Conservation (phyloP, 1,284 basidiomycete species). For the Porogramme epimiltina region DNA sequence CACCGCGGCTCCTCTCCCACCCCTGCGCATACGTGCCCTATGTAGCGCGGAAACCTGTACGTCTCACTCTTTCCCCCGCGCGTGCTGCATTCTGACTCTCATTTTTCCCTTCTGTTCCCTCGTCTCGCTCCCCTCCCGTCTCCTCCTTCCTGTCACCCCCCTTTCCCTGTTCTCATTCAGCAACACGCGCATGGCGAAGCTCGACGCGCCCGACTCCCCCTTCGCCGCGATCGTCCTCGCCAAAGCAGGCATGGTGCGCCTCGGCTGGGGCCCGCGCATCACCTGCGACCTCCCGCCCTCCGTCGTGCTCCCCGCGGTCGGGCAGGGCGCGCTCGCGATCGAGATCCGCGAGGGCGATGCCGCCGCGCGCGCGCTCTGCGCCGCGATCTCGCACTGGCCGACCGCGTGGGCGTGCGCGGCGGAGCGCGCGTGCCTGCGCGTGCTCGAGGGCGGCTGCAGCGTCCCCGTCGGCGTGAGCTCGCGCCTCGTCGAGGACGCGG, state of each 20-base stretch:
- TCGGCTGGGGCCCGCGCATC: constrained; percentile 78
- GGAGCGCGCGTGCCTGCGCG: constrained; percentile 85
- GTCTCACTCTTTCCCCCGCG: constrained; percentile 32
- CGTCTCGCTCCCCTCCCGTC: too few relatives aligned
- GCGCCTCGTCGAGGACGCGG: constrained; percentile 37
- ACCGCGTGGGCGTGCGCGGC: constrained; percentile 79
- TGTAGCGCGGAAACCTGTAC: constrained; percentile 80
- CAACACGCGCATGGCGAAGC: constrained; percentile 88
- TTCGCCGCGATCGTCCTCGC: constrained; percentile 94
- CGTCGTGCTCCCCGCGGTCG: constrained; percentile 86
- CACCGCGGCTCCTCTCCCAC: not conserved
- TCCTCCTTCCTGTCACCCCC: not conserved
- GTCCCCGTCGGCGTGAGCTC: constrained; percentile 93
- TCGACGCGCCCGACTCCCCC: constrained; percentile 84
- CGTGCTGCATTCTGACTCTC: too few relatives aligned
- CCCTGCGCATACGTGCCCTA: not conserved
- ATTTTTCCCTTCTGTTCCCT: too few relatives aligned
- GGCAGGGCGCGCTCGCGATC: constrained; percentile 90
- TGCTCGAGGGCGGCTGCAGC: constrained; percentile 95
- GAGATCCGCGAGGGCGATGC: constrained; percentile 82
- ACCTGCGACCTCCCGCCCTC: constrained; percentile 79
- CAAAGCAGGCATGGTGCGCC: constrained; percentile 89
- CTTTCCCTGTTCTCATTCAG: constrained; percentile 40
- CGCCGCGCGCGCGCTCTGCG: constrained; percentile 63
- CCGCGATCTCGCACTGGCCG: constrained; percentile 70